Evolutionary conservation across 768 basidiomycete genomes (phyloP), one percentile per base, ranked within the genome.

Genomic region (Obba rivulosa): DNA sequence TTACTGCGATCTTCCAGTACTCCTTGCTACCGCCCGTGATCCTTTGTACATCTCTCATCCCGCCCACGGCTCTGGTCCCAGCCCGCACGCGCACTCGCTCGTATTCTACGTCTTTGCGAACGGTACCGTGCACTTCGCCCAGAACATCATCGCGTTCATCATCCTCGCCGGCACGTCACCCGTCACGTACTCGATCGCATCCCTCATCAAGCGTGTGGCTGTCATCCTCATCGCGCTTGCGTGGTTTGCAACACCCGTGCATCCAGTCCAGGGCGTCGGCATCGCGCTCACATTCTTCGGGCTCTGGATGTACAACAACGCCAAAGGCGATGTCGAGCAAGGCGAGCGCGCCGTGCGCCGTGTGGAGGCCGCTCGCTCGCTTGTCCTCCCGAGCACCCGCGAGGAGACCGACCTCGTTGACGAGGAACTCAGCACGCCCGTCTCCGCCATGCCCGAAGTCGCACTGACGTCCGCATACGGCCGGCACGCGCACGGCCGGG

Each of bases 171-270:
- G 89, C 23, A 95, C 92, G 2, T 97, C 95, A 10, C 95, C 96
- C 17, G 96, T 99, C 57, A 98, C 96, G 0, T 99, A 99, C 69
- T 95, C 92, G 45, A 98, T 99, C 65, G 96, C 96, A 2, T 96
- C 92, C 3, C 81, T 99, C 60, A 82, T 97, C 71, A 99, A 99
- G 68, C 92, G 96, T 21, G 93, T 99, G 47, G 92, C 85, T 40
- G 96, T 99, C 60, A 99, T 99, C 61, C 94, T 92, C 71, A 87
- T 97, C 58, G 96, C 96, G 17, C 89, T 99, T 62, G 73, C 93
- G 43, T 99, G 95, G 95, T 98, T 97, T 72, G 83, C 78, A 48
- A 95, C 97, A 69, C 63, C 75, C 31, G 80, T 97, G 16, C 87
- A 94, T 51, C 80, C 78, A 9, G 60, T 96, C 17, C 93, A 97